These are phyloP conservation scores for Pluteus cervinus DNA, from an alignment of 768 basidiomycete genomes.

Conservation along the genomic window DNA sequence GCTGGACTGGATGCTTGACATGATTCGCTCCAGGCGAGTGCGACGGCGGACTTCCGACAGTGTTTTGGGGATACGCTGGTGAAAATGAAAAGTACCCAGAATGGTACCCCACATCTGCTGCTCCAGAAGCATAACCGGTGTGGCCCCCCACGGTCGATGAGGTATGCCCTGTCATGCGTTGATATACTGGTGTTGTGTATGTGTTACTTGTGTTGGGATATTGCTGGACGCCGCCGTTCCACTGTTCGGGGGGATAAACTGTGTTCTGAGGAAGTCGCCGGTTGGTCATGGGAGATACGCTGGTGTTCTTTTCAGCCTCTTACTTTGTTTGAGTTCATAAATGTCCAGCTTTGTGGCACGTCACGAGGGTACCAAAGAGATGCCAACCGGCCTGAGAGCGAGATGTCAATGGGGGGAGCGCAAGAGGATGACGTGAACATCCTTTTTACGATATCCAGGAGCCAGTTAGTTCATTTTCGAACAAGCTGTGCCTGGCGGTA, in stretches of 20 bases:
- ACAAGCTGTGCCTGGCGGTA: slow-evolving; percentile 16
- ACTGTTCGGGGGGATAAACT: slow-evolving; percentile 28
- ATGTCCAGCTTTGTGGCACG: slow-evolving; percentile 14
- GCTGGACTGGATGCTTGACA: slow-evolving; percentile 17
- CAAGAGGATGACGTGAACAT: slow-evolving; percentile 3
- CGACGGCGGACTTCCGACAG: no score
- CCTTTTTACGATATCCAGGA: slow-evolving; percentile 4
- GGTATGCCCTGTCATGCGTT: slow-evolving; percentile 20
- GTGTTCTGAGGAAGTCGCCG: slow-evolving; percentile 25
- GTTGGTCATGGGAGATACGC: slow-evolving; percentile 27
- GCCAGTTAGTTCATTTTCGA: no score
- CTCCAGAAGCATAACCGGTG: slow-evolving; percentile 13
- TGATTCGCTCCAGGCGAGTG: no score
- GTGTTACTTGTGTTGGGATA: no score
- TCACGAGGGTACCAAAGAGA: slow-evolving; percentile 17
- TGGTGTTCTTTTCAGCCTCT: no score
- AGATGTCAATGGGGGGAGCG: slow-evolving; percentile 13
- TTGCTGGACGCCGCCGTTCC: slow-evolving; percentile 26
- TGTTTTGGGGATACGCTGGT: no score
- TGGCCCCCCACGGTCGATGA: slow-evolving; percentile 12
- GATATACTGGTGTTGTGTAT: slow-evolving; percentile 13
- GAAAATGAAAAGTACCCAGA: no score
- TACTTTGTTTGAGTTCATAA: slow-evolving; percentile 23
- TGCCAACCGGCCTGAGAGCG: slow-evolving; percentile 22
- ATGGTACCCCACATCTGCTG: no score